Conservation (phyloP, 108 stramenopile species). For the Epipyxis sp. region DNA sequence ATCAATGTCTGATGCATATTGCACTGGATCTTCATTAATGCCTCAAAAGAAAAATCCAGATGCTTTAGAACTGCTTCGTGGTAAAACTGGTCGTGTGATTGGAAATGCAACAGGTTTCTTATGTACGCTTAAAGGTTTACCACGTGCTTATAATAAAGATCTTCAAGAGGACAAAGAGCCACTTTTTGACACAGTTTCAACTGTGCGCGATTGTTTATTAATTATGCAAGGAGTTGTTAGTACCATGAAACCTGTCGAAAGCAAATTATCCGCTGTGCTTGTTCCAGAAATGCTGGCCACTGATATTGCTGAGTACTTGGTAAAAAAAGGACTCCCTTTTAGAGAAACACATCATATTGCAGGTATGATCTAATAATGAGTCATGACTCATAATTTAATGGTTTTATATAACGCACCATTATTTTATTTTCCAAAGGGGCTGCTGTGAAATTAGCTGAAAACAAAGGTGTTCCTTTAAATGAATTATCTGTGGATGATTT, state of each 20-base stretch:
- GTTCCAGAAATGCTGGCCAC: constrained; percentile 99
- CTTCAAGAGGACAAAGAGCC: constrained; percentile 98
- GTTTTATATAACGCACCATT: no score
- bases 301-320: constrained; percentile 97
- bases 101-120: constrained; percentile 84
- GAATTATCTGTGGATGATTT: constrained; percentile 48
- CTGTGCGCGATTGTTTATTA: constrained; percentile 86
- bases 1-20: constrained; percentile 91
- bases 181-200: constrained; percentile 88
- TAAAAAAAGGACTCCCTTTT: constrained; percentile 95
- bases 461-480: constrained; percentile 42
- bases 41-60: constrained; percentile 99
- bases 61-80: constrained; percentile 93
- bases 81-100: constrained; percentile 90
- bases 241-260: constrained; percentile 82
- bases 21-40: constrained; percentile 97
- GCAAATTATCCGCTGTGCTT: constrained; percentile 74
- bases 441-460: constrained; percentile 61
- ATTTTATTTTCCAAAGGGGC: no score
- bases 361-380: no score
- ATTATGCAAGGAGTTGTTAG: constrained; percentile 58
- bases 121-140: constrained; percentile 91
- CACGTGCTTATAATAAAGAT: constrained; percentile 99
- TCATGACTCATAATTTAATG: no score
- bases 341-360: constrained; percentile 98